Base-by-base conservation (phyloP, 495 filamentous ascomycete genomes). In the Penicillium silybi region DNA sequence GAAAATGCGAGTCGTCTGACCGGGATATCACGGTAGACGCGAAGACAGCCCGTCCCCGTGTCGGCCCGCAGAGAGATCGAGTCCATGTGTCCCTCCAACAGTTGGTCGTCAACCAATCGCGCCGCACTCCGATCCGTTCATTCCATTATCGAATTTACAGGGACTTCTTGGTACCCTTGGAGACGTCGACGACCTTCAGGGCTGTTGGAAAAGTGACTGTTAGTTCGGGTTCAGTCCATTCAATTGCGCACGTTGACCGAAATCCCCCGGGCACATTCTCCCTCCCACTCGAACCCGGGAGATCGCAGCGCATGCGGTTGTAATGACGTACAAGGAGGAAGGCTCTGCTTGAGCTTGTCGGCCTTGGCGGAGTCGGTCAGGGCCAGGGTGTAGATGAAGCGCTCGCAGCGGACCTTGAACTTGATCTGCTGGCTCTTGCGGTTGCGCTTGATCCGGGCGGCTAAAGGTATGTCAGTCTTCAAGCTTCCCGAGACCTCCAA, bases 351-450 rank as follows among this genome's bases (percentile, higher is more conserved):
- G 58, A 99, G 85, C 88, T 99, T 99, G 80, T 97, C 93, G 71
- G 92, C 93, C 88, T 97, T 97, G 64, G 97, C 93, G 65, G 85
- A 81, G 77, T 98, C 89, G 83, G 96, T 96, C 65, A 99, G 85
- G 69, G 93, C 87, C 56, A 97, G 85, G 61, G 95, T 95, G 86
- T 99, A 99, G 62, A 97, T 79, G 80, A 90, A 86, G 63, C 87
- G 82, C 65, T 87, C 78, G 83, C 93, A 97, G 71, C 93, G 89
- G 83, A 99, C 95, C 88, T 99, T 99, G 89, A 99, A 97, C 85
- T 99, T 99, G 84, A 90, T 91, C 80, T 92, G 86, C 72, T 85
- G 80, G 58, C 80, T 75, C 70, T 85, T 83, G 70, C 83, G 86
- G 82, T 86, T 92, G 83, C 92, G 90, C 88, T 97, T 97, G 83